Percentiles rank a stretch among this genome's conserved stretches.
Evolutionary conservation across 2,329 filamentous ascomycete species (phyloP).

Genomic region (Penicillium fuscoglaucum): DNA sequence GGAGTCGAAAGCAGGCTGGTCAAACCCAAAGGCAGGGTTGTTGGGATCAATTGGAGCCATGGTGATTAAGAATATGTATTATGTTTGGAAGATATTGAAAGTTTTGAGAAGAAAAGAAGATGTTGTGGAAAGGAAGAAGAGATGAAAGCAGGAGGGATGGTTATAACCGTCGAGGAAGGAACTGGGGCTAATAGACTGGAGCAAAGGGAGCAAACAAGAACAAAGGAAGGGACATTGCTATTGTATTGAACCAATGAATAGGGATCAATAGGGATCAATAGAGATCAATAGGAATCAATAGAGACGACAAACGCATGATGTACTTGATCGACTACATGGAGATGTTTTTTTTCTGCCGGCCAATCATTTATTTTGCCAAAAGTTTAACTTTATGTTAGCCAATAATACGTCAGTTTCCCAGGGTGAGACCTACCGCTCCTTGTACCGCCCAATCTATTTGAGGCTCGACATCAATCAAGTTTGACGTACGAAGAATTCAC

Average conservation of each 20-base stretch:
- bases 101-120: not conserved
- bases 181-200: not conserved
- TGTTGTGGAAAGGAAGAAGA: not conserved
- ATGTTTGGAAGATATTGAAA: not conserved
- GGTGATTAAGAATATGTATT: not conserved
- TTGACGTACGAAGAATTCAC: not conserved
- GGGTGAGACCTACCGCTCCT: rapidly evolving
- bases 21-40: not conserved
- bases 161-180: not conserved
- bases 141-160: not conserved
- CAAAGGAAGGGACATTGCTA: not conserved
- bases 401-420: not conserved
- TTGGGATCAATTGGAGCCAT: not conserved
- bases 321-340: not conserved
- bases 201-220: not conserved
- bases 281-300: not conserved
- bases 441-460: not conserved
- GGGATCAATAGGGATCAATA: not conserved
- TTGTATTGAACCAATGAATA: not conserved
- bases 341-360: constrained; percentile 6
- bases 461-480: not conserved
- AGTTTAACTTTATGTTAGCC: not conserved
- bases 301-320: not conserved
- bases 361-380: not conserved
- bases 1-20: not conserved